Evolutionary conservation across 2,329 filamentous ascomycete genomes (phyloP).

Genomic region (Dactylellina sp.): DNA sequence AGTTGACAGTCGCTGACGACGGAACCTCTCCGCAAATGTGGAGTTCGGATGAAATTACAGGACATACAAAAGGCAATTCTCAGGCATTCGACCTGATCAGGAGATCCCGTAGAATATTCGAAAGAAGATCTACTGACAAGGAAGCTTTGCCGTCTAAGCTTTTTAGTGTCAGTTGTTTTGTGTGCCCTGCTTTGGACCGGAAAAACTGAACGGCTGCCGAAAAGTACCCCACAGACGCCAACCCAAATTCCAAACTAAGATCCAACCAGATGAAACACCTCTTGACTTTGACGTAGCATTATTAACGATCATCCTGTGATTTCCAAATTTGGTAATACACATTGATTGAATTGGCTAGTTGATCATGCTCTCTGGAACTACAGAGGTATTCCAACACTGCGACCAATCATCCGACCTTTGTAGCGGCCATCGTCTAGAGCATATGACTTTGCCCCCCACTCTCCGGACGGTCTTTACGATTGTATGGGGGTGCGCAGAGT

Average conservation of each 20-base stretch:
- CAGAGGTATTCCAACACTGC: not conserved
- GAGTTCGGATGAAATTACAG: constrained; percentile 50
- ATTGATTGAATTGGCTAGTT: constrained; percentile 12
- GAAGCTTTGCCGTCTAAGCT: constrained; percentile 29
- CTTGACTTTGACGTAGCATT: constrained; percentile 15
- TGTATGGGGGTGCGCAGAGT: too few species aligned
- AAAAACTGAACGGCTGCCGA: constrained; percentile 55
- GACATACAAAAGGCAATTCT: constrained; percentile 16
- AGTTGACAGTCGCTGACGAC: constrained; percentile 4
- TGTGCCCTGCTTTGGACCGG: constrained; percentile 45
- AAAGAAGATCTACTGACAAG: constrained; percentile 17
- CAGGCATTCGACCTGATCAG: constrained; percentile 41
- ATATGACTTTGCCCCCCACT: too few species aligned
- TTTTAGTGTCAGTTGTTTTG: constrained; percentile 49
- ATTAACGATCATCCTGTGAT: constrained; percentile 30
- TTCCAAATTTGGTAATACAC: constrained; percentile 9
- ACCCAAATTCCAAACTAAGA: constrained; percentile 28
- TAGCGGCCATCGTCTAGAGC: not conserved
- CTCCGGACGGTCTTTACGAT: too few species aligned
- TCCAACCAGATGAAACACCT: constrained; percentile 35
- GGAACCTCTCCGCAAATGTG: constrained; percentile 39
- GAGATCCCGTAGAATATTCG: constrained; percentile 53
- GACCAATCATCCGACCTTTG: not conserved
- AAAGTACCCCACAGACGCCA: constrained; percentile 36
- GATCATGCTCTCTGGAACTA: not conserved